Evolutionary conservation across 371 early-diverging fungal species (phyloP).

Genomic region (Syncephalastrum sp.): DNA sequence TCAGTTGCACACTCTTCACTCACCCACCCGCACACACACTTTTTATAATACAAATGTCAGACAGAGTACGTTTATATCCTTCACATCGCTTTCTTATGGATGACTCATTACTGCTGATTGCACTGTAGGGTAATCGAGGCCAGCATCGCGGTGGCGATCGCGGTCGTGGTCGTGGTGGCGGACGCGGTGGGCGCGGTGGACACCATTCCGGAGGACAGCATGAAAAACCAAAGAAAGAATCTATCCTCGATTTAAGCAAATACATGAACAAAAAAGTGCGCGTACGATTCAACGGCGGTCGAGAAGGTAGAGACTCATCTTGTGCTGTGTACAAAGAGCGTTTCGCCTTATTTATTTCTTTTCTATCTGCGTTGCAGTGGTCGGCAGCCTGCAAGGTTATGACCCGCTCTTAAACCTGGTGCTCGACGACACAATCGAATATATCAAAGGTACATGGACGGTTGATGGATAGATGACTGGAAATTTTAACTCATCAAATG

Average conservation of each 20-base stretch:
- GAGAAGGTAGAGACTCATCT: conserved; percentile 72
- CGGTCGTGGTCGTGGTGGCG: conserved; percentile 59
- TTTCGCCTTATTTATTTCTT: conserved; percentile 8
- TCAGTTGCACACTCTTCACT: too few species aligned
- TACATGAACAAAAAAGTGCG: conserved; percentile 90
- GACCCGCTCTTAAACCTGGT: conserved; percentile 94
- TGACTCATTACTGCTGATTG: too few species aligned
- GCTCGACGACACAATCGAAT: conserved; percentile 88
- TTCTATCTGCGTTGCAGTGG: conserved; percentile 55
- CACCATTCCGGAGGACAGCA: conserved; percentile 40
- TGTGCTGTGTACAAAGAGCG: not conserved
- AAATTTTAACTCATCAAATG: not conserved
- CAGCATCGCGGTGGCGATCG: conserved; percentile 44
- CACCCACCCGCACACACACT: too few species aligned
- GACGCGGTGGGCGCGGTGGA: conserved; percentile 47
- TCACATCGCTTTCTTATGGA: too few species aligned
- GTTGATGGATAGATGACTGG: not conserved
- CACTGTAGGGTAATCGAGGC: conserved; percentile 15
- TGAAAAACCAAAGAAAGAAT: conserved; percentile 78
- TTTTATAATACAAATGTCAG: too few species aligned
- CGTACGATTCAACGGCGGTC: conserved; percentile 92
- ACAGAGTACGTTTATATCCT: too few species aligned
- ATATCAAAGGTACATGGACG: conserved; percentile 59
- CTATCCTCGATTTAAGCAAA: conserved; percentile 89
- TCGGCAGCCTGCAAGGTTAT: conserved; percentile 88